phyloP scores from a whole-genome alignment of 208 protist species.

The Acanthamoeba rhysodes region DNA sequence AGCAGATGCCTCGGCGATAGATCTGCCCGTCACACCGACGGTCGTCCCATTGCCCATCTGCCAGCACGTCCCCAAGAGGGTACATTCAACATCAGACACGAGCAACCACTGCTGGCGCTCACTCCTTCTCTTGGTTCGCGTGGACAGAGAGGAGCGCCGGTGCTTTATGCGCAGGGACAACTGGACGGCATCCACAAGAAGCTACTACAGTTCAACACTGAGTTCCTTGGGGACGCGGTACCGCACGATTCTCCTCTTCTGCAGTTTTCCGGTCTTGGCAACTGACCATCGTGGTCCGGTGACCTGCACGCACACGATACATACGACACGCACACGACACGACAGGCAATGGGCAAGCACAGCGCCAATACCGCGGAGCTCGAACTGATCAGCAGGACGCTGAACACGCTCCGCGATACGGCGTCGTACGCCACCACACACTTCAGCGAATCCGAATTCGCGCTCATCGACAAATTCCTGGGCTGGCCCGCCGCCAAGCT shows the following conservation, averaged over 20 bases:
- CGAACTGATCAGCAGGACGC: neutral
- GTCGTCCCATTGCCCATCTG: neutral
- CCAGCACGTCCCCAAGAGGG: neutral
- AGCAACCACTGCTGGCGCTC: neutral
- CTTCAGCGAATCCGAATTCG: conserved; percentile 5
- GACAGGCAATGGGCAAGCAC: neutral
- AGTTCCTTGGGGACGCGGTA: neutral
- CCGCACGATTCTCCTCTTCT: neutral
- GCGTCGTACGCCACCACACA: neutral
- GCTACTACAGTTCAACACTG: conserved; percentile 46
- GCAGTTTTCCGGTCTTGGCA: neutral
- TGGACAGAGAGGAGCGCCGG: conserved; percentile 32
- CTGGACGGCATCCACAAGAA: conserved; percentile 68
- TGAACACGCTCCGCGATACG: conserved; percentile 2
- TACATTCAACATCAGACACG: neutral
- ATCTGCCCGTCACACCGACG: neutral
- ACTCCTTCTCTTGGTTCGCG: neutral
- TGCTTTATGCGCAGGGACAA: conserved; percentile 55
- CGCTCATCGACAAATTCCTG: conserved; percentile 32
- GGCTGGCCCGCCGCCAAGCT: conserved; percentile 58
- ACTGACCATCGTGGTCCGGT: too few species aligned
- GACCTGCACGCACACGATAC: neutral
- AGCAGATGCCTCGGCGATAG: neutral
- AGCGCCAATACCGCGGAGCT: neutral
- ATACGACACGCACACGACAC: neutral